Evolutionary conservation across 208 protist genomes (phyloP).

Genomic region (Trypanosoma vivax): DNA sequence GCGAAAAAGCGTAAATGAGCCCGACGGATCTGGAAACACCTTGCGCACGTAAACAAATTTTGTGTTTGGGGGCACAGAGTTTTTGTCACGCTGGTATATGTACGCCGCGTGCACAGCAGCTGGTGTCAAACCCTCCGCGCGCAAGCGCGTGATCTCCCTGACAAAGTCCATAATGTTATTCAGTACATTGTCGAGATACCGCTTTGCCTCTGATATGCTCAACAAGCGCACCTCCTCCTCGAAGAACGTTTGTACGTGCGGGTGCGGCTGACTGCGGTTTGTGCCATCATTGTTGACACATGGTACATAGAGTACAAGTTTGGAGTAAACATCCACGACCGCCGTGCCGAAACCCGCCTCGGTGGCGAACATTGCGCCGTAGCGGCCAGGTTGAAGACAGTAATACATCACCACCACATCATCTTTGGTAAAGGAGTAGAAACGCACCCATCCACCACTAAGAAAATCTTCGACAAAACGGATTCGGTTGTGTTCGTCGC

Average conservation of each 20-base stretch:
- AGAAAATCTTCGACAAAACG: slow-evolving; percentile 82
- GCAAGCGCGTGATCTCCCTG: slow-evolving; percentile 49
- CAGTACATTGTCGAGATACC: slow-evolving; percentile 64
- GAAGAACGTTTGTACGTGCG: slow-evolving; percentile 85
- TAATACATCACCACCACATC: slow-evolving; percentile 85
- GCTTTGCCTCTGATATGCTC: slow-evolving; percentile 61
- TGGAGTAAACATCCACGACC: slow-evolving; percentile 77
- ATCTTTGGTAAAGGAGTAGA: slow-evolving; percentile 76
- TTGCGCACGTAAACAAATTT: slow-evolving; percentile 88
- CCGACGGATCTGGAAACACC: slow-evolving; percentile 77
- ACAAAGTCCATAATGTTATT: slow-evolving; percentile 70
- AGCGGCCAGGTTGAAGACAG: slow-evolving; percentile 77
- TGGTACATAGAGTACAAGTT: slow-evolving; percentile 78
- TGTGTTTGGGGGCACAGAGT: slow-evolving; percentile 60
- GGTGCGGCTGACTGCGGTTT: slow-evolving; percentile 75
- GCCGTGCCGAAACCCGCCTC: slow-evolving; percentile 71
- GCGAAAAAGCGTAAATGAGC: slow-evolving; percentile 72
- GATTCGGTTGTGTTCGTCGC: slow-evolving; percentile 56
- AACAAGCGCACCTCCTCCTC: slow-evolving; percentile 77
- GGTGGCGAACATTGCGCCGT: slow-evolving; percentile 81
- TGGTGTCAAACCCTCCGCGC: slow-evolving; percentile 64
- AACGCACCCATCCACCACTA: slow-evolving; percentile 78
- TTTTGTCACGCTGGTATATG: slow-evolving; percentile 64
- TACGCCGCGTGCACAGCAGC: slow-evolving; percentile 74
- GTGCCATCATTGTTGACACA: slow-evolving; percentile 82